These are phyloP conservation scores for Puccinia hordei DNA, from an alignment of 1,284 basidiomycete species.

Conservation along the genomic window DNA sequence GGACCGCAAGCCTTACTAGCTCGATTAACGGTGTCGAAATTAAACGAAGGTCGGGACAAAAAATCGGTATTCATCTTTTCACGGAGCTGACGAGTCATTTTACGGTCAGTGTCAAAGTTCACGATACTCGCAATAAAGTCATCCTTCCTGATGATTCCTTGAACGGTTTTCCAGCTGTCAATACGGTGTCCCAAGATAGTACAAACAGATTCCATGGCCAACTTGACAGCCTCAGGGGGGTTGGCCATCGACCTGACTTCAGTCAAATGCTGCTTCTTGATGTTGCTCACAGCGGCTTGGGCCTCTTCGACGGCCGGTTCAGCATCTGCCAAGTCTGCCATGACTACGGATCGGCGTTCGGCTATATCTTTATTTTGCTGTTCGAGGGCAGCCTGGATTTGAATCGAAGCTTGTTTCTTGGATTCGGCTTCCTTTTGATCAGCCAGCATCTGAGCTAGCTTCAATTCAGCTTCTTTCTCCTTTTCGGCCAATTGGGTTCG, in stretches of 20 bases:
- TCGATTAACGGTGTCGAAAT: slow-evolving; percentile 91
- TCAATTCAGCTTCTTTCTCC: slow-evolving; percentile 91
- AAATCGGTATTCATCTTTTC: slow-evolving; percentile 93
- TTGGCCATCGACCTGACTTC: slow-evolving; percentile 99
- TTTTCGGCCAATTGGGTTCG: slow-evolving; percentile 89
- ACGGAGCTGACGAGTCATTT: slow-evolving; percentile 85
- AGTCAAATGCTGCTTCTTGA: slow-evolving; percentile 93
- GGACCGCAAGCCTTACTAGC: slow-evolving; percentile 98
- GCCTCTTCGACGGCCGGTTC: slow-evolving; percentile 96
- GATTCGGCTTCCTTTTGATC: slow-evolving; percentile 98
- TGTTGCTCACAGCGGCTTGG: slow-evolving; percentile 91
- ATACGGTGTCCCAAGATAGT: slow-evolving; percentile 96
- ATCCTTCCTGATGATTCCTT: slow-evolving; percentile 92
- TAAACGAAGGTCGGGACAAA: slow-evolving; percentile 85
- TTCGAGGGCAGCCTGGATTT: slow-evolving; percentile 89
- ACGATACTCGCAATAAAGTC: slow-evolving; percentile 97
- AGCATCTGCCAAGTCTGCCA: slow-evolving; percentile 93
- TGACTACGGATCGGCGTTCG: slow-evolving; percentile 82
- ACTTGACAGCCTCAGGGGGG: slow-evolving; percentile 94
- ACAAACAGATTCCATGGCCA: slow-evolving; percentile 99
- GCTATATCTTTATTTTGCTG: slow-evolving; percentile 88
- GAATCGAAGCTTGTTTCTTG: slow-evolving; percentile 92
- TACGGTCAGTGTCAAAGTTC: slow-evolving; percentile 88
- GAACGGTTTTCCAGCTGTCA: slow-evolving; percentile 94
- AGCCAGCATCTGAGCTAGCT: slow-evolving; percentile 94